Evolutionary conservation across 1,284 basidiomycete species (phyloP).

Genomic region (Inonotus obliquus): DNA sequence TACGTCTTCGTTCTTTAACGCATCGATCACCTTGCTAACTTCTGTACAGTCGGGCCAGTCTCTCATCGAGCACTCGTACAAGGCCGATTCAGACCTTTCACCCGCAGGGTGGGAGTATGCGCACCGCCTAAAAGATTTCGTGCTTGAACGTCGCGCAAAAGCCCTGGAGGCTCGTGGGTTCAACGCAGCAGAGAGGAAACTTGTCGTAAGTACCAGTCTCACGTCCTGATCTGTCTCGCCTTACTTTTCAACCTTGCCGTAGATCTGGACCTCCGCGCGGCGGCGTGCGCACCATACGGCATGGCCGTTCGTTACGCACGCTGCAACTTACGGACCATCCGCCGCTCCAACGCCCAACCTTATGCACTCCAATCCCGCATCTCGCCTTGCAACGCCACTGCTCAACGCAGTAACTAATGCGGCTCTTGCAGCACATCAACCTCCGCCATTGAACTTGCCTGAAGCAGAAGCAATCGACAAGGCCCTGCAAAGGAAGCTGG

Average conservation of each 20-base stretch:
- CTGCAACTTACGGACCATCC: slow-evolving; percentile 21
- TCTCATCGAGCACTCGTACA: slow-evolving; percentile 97
- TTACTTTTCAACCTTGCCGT: background rate
- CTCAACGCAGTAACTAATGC: slow-evolving; percentile 6
- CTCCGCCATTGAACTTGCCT: slow-evolving; percentile 9
- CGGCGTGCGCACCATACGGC: slow-evolving; percentile 92
- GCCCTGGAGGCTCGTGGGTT: slow-evolving; percentile 64
- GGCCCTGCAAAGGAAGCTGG: background rate
- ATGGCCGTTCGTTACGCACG: slow-evolving; percentile 78
- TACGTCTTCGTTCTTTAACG: slow-evolving; percentile 34
- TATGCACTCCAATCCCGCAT: slow-evolving; percentile 16
- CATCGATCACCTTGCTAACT: background rate
- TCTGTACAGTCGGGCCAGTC: slow-evolving; percentile 81
- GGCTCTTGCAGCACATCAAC: background rate
- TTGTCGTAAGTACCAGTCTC: slow-evolving; percentile 54
- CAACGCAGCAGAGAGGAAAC: slow-evolving; percentile 58
- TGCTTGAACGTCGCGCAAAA: slow-evolving; percentile 70
- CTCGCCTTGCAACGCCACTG: slow-evolving; percentile 7
- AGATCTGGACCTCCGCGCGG: slow-evolving; percentile 98
- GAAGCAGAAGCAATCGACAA: slow-evolving; percentile 7
- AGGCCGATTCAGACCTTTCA: slow-evolving; percentile 95
- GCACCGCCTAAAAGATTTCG: slow-evolving; percentile 80
- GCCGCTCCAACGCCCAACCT: slow-evolving; percentile 13
- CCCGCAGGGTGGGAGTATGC: slow-evolving; percentile 95
- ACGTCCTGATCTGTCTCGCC: background rate